phyloP scores from a whole-genome alignment of 176 grass and related monocot genomes.

The Triticum dicoccoides region DNA sequence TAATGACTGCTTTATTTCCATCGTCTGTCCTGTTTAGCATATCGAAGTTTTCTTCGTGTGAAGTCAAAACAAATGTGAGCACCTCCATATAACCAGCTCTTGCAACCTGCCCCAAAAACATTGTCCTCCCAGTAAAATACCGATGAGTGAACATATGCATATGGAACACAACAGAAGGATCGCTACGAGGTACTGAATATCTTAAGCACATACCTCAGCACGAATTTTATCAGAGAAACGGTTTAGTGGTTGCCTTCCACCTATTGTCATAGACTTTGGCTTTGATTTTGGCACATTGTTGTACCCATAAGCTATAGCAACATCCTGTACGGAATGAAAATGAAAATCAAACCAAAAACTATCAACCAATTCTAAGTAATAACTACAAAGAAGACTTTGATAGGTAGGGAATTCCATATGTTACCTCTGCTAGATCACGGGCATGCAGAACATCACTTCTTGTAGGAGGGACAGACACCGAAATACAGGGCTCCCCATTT shows the following conservation, averaged over 20 bases:
- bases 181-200: constrained; percentile 4
- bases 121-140: not conserved
- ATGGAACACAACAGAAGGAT: not conserved
- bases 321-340: constrained; percentile 61
- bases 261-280: constrained; percentile 81
- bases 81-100: constrained; percentile 99
- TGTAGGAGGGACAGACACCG: constrained; percentile 72
- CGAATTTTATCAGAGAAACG: constrained; percentile 96
- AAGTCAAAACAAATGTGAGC: constrained; percentile 84
- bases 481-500: constrained; percentile 39
- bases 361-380: not conserved
- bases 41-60: constrained; percentile 88
- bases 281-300: constrained; percentile 96
- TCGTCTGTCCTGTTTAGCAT: constrained; percentile 82
- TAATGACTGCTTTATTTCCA: constrained; percentile 83
- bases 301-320: constrained; percentile 97
- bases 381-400: not conserved
- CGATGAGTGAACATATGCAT: constrained; percentile 33
- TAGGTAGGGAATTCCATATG: not conserved
- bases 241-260: constrained; percentile 81
- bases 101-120: constrained; percentile 58
- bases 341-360: not conserved
- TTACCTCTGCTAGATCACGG: constrained; percentile 70
- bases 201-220: constrained; percentile 54
- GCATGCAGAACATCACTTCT: constrained; percentile 82